phyloP scores from a whole-genome alignment of 495 filamentous ascomycete genomes.

The Glarea lozoyensis region DNA sequence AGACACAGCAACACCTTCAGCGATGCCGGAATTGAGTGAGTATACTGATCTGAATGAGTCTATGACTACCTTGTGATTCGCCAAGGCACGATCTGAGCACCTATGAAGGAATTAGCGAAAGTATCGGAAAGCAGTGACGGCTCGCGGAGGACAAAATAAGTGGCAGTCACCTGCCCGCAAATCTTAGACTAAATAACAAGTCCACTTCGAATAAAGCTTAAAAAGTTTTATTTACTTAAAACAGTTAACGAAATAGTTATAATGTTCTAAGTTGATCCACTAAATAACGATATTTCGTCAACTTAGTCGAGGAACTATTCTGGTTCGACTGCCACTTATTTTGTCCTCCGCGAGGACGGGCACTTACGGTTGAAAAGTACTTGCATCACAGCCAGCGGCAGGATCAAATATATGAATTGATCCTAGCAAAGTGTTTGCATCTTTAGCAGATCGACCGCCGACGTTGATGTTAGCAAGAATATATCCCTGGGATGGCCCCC shows the following conservation, averaged over 20 bases:
- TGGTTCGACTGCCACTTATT: no score
- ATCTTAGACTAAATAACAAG: no score
- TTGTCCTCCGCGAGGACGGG: background rate
- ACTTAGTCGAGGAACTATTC: no score
- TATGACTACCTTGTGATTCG: slow-evolving; percentile 39
- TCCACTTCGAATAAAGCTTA: no score
- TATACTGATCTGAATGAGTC: slow-evolving; percentile 42
- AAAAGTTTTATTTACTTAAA: no score
- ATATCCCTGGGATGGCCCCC: slow-evolving; percentile 27
- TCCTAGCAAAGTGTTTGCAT: slow-evolving; percentile 38
- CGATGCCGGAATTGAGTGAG: slow-evolving; percentile 35
- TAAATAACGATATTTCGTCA: no score
- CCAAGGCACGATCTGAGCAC: slow-evolving; percentile 29
- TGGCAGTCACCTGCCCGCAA: no score
- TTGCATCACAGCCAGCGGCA: slow-evolving; percentile 34
- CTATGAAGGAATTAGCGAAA: slow-evolving; percentile 1
- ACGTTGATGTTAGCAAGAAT: slow-evolving; percentile 35
- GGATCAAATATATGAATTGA: slow-evolving; percentile 39
- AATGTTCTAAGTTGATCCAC: no score
- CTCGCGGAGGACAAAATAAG: no score
- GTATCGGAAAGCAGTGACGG: background rate
- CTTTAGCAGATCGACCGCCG: slow-evolving; percentile 34
- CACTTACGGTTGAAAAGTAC: slow-evolving; percentile 42
- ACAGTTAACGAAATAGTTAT: no score
- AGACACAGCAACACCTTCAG: slow-evolving; percentile 39